These are phyloP conservation scores for Acer yangbiense DNA, from an alignment of 345 rosid species.

Conservation along the genomic window DNA sequence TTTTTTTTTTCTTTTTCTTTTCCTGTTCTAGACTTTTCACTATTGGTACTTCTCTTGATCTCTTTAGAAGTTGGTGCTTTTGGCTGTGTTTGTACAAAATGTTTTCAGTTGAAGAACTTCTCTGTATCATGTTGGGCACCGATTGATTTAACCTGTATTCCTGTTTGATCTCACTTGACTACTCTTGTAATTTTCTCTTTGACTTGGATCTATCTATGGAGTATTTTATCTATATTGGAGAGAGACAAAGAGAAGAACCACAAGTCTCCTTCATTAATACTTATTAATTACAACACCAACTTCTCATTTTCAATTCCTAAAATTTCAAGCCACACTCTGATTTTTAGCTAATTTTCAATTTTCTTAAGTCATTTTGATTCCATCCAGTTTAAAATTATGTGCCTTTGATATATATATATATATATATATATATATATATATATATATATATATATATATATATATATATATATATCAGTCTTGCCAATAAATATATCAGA, in stretches of 20 bases:
- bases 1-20: neutral
- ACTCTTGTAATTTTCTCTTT: slow-evolving; percentile 16
- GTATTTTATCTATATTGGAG: neutral
- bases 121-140: slow-evolving; percentile 15
- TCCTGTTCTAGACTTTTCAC: slow-evolving; percentile 10
- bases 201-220: slow-evolving; percentile 17
- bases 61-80: slow-evolving; percentile 31
- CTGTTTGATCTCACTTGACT: slow-evolving; percentile 14
- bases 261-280: neutral
- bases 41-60: slow-evolving; percentile 14
- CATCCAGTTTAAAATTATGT: too few relatives aligned
- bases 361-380: too few relatives aligned
- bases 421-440: too few relatives aligned
- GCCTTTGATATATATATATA: too few relatives aligned
- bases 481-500: too few relatives aligned
- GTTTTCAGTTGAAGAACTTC: slow-evolving; percentile 46
- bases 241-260: neutral
- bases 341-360: too few relatives aligned
- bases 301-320: neutral
- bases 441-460: too few relatives aligned
- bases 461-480: too few relatives aligned
- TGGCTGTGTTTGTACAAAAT: slow-evolving; percentile 47
- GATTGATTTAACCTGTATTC: slow-evolving; percentile 21
- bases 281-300: neutral
- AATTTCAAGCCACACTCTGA: neutral